Base-by-base conservation (phyloP, 495 filamentous ascomycete species). In the Sporormia fimetaria region DNA sequence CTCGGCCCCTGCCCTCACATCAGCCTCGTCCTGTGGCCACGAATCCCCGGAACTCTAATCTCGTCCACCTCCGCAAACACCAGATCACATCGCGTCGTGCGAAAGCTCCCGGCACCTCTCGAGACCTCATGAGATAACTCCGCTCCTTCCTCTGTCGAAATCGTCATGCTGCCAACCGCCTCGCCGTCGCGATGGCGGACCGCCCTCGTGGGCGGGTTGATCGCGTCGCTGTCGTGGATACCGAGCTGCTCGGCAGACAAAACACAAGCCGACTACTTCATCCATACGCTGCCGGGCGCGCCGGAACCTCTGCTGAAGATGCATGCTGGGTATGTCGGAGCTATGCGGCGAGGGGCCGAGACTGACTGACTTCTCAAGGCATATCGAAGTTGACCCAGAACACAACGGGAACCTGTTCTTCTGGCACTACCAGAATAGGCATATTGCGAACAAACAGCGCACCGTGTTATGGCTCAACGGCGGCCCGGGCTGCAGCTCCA, bases 391-490 rank as follows among this genome's bases (percentile, higher is more conserved):
- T 54, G 80, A 81, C 42, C 68, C 78, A 6, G 74, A 81, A 42
- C 70, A 75, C 52, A 83, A 94, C 61, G 88, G 87, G 38, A 87
- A 96, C 61, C 65, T 98, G 2, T 98, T 95, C 69, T 98, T 96
- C 66, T 98, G 90, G 90, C 85, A 93, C 56, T 94, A 78, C 56
- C 78, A 94, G 56, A 96, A 95, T 57, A 75, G 81, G 36, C 88
- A 96, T 55, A 94, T 96, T 42, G 90, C 86, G 24, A 84, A 95
- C 57, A 75, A 73, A 46, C 84, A 92, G 57, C 76, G 88, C 20
- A 94, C 90, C 0, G 83, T 98, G 3, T 80, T 98, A 55, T 98
- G 90, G 90, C 65, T 98, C 28, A 98, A 98, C 58, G 90, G 90
- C 23, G 90, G 90, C 0, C 90, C 90, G 0, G 90, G 90, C 8